Percentiles rank a stretch among this genome's conserved stretches.
Evolutionary conservation across 306 rosid genomes (phyloP).

Genomic region (Vigna radiata): DNA sequence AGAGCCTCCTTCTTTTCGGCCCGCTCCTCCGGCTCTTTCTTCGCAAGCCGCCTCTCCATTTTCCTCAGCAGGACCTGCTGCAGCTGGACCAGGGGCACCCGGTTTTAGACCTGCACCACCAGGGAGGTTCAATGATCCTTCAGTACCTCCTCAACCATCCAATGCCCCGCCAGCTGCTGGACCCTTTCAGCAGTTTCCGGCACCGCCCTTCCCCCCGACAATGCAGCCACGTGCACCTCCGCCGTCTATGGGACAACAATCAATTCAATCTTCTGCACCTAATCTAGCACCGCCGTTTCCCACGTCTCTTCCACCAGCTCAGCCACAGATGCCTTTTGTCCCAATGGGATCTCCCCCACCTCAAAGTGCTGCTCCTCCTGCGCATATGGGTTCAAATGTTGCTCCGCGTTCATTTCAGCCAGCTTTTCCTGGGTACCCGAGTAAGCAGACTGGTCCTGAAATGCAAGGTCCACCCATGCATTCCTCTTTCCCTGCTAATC

Average conservation of each 20-base stretch:
- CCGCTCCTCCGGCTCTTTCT: conserved; percentile 61
- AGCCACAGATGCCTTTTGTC: conserved; percentile 60
- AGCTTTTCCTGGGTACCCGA: conserved; percentile 76
- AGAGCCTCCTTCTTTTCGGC: conserved; percentile 60
- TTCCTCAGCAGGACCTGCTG: conserved; percentile 57
- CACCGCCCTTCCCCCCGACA: conserved; percentile 63
- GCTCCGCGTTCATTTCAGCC: conserved; percentile 63
- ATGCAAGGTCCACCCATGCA: conserved; percentile 63
- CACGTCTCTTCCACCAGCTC: conserved; percentile 54
- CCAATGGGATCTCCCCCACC: conserved; percentile 78
- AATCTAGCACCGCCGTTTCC: conserved; percentile 61
- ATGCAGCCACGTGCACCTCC: conserved; percentile 51
- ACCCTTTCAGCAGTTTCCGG: conserved; percentile 64
- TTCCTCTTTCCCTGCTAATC: conserved; percentile 65
- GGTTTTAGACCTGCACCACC: conserved; percentile 71
- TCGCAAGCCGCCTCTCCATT: conserved; percentile 56
- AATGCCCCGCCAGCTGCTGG: conserved; percentile 58
- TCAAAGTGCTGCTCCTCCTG: conserved; percentile 51
- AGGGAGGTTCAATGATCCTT: conserved; percentile 77
- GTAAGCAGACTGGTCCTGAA: conserved; percentile 59
- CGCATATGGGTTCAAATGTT: conserved; percentile 52
- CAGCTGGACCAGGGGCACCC: conserved; percentile 58
- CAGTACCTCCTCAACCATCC: conserved; percentile 70
- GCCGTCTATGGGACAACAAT: conserved; percentile 59
- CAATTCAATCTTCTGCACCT: conserved; percentile 53